A percentile compares a stretch with the other conserved stretches of the same genome.
These are phyloP conservation scores for Paecilomyces dactylethromorphus DNA, from an alignment of 2,329 filamentous ascomycete genomes.

Conservation along the genomic window DNA sequence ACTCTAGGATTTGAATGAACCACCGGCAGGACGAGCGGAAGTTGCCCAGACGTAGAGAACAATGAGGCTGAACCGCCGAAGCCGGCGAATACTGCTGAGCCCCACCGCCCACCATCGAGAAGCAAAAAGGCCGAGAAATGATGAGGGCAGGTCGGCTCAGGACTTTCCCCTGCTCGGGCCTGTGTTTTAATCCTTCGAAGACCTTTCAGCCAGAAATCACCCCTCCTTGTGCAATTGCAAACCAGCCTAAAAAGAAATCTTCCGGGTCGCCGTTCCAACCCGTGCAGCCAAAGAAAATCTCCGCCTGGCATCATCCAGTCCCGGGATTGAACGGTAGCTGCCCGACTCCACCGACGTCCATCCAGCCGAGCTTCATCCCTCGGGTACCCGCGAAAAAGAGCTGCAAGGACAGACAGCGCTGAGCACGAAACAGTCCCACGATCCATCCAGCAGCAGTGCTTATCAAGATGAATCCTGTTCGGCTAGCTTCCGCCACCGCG, in stretches of 20 bases:
- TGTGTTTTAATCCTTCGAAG: slow-evolving; percentile 3
- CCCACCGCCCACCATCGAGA: background rate
- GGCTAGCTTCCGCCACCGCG: slow-evolving; percentile 34
- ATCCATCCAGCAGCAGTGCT: slow-evolving; percentile 1
- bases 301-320: slow-evolving; percentile 2
- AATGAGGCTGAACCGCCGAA: background rate
- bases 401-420: slow-evolving; percentile 12
- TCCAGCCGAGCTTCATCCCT: slow-evolving; percentile 28
- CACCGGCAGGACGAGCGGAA: background rate
- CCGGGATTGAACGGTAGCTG: slow-evolving; percentile 1
- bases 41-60: background rate
- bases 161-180: background rate
- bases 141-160: background rate
- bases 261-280: background rate
- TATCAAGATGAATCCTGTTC: slow-evolving; percentile 28
- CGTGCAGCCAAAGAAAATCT: background rate
- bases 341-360: slow-evolving; percentile 25
- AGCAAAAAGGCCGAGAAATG: background rate
- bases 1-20: background rate
- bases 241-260: background rate
- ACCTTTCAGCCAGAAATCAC: background rate
- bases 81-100: background rate
- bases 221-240: background rate
- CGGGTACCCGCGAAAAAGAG: slow-evolving; percentile 17
- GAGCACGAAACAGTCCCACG: slow-evolving; percentile 2